These are phyloP conservation scores for Candida schatavii DNA, from an alignment of 805 yeast genomes.

Conservation along the genomic window DNA sequence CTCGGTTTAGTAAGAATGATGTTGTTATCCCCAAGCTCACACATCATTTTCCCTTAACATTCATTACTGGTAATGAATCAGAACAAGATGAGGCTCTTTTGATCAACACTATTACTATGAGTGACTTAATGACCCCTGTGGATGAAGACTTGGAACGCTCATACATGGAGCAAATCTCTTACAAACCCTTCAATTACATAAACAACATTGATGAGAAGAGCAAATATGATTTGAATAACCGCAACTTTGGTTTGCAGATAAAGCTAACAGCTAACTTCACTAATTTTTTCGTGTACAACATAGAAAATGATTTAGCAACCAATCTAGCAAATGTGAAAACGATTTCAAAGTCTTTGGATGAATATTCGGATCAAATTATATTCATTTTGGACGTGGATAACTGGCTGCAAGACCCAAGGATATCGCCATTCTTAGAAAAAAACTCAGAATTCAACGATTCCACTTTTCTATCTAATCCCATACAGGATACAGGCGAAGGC, in stretches of 20 bases:
- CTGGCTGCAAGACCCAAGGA: neutral
- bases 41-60: slow-evolving; percentile 16
- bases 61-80: slow-evolving; percentile 9
- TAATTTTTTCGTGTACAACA: slow-evolving; percentile 31
- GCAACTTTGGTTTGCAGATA: slow-evolving; percentile 29
- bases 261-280: slow-evolving; percentile 31
- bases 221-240: slow-evolving; percentile 18
- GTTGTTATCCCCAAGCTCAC: neutral
- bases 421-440: slow-evolving; percentile 1
- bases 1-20: neutral
- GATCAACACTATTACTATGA: slow-evolving; percentile 16
- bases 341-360: slow-evolving; percentile 15
- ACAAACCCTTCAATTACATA: slow-evolving; percentile 8
- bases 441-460: slow-evolving; percentile 4
- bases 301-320: slow-evolving; percentile 10
- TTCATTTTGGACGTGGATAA: slow-evolving; percentile 18
- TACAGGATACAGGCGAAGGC: neutral
- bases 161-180: slow-evolving; percentile 1
- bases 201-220: slow-evolving; percentile 6
- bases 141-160: neutral
- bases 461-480: slow-evolving; percentile 1
- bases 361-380: slow-evolving; percentile 10
- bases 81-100: slow-evolving; percentile 9
- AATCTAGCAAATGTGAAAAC: slow-evolving; percentile 11
- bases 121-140: slow-evolving; percentile 10